These are phyloP conservation scores for Cryptococcus sp. DNA, from an alignment of 1,284 basidiomycete species.

Conservation along the genomic window DNA sequence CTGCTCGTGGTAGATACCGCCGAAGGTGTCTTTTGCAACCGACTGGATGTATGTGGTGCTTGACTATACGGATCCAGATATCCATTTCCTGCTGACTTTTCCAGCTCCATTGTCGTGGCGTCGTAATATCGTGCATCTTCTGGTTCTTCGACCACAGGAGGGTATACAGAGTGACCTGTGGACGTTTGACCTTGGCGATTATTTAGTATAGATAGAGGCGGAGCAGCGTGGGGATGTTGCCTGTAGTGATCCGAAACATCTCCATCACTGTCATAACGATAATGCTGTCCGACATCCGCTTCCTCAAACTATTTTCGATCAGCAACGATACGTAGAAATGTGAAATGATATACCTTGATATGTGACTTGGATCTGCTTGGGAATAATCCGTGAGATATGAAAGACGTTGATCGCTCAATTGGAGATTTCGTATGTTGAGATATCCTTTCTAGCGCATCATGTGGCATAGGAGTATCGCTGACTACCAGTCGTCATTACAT, in stretches of 20 bases:
- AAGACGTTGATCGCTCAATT: constrained; percentile 9
- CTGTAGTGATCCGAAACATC: constrained; percentile 29
- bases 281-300: constrained; percentile 44
- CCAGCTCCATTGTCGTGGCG: not conserved
- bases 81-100: not conserved
- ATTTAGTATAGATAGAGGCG: constrained; percentile 4
- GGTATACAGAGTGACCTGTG: not conserved
- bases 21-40: not conserved
- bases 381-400: constrained; percentile 1
- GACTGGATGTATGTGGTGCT: not conserved
- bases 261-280: constrained; percentile 30
- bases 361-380: constrained; percentile 23
- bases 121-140: constrained; percentile 5
- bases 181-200: constrained; percentile 1
- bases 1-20: not conserved
- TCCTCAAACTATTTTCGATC: constrained; percentile 35
- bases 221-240: constrained; percentile 12
- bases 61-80: constrained; percentile 12
- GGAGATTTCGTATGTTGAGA: constrained; percentile 23
- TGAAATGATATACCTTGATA: constrained; percentile 26
- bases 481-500: constrained; percentile 19
- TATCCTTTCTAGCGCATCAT: constrained; percentile 37
- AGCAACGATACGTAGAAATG: not conserved
- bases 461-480: constrained; percentile 43
- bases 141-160: constrained; percentile 1